A percentile compares a stretch with the other conserved stretches of the same genome.
Evolutionary conservation across 2,329 filamentous ascomycete species (phyloP).

Genomic region (Eutypa lata): DNA sequence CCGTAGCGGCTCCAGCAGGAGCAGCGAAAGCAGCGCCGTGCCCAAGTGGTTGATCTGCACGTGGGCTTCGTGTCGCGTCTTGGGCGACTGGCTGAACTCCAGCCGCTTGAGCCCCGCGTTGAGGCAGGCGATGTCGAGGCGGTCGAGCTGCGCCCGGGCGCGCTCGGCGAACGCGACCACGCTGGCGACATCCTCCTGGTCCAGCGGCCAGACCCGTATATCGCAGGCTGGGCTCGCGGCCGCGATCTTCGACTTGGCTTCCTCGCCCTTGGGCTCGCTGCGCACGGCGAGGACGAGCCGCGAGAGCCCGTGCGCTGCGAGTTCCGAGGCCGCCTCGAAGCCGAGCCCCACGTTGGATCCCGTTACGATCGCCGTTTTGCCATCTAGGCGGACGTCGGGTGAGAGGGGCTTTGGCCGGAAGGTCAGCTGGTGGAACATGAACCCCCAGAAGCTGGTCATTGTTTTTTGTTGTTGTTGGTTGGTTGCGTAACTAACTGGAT

Average conservation of each 20-base stretch:
- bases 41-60: conserved; percentile 12
- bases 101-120: conserved; percentile 13
- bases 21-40: conserved; percentile 12
- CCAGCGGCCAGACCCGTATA: conserved; percentile 12
- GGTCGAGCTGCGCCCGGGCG: conserved; percentile 1
- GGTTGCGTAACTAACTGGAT: no score
- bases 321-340: conserved; percentile 3
- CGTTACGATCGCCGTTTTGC: conserved; percentile 5
- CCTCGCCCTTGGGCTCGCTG: not conserved
- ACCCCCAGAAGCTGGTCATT: not conserved
- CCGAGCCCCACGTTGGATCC: conserved; percentile 6
- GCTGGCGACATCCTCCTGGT: conserved; percentile 14
- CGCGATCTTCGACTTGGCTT: not conserved
- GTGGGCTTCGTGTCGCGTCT: conserved; percentile 9
- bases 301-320: conserved; percentile 4
- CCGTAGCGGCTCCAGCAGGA: conserved; percentile 9
- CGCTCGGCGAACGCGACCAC: conserved; percentile 9
- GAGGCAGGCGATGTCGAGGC: conserved; percentile 12
- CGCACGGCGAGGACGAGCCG: conserved; percentile 6
- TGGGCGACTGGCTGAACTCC: not conserved
- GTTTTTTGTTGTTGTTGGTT: no score
- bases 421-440: not conserved
- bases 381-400: not conserved
- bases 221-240: conserved; percentile 1
- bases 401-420: conserved; percentile 1